These are phyloP conservation scores for Tetracentron sinense DNA, from an alignment of 164 flowering plant genomes.

Conservation along the genomic window DNA sequence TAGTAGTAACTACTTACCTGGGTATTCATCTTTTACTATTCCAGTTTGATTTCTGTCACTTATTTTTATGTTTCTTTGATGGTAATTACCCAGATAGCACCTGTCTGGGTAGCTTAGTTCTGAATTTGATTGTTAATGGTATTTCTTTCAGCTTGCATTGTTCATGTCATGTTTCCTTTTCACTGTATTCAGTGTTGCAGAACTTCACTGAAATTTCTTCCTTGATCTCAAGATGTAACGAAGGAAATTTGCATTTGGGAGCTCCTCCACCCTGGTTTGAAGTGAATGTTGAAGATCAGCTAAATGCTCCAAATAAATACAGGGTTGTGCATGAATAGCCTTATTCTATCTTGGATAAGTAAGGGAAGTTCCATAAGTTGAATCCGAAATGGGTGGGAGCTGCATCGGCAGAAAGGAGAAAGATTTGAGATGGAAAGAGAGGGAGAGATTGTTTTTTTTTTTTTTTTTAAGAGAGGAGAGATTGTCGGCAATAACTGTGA, in stretches of 20 bases:
- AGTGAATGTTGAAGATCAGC: constrained; percentile 31
- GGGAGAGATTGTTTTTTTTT: too few relatives aligned
- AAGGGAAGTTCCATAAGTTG: constrained; percentile 45
- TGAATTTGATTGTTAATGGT: not conserved
- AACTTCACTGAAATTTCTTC: constrained; percentile 34
- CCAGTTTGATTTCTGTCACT: too few relatives aligned
- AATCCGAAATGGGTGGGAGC: constrained; percentile 93
- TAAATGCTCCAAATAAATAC: constrained; percentile 19
- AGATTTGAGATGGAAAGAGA: constrained; percentile 80
- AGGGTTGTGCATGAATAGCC: constrained; percentile 8
- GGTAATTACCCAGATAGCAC: not conserved
- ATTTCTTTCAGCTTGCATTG: too few relatives aligned
- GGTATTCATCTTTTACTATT: constrained; percentile 35
- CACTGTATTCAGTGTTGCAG: constrained; percentile 32
- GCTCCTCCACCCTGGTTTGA: constrained; percentile 92
- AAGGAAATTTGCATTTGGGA: constrained; percentile 83
- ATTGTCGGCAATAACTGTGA: constrained; percentile 32
- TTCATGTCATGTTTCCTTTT: constrained; percentile 9
- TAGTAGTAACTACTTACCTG: constrained; percentile 27
- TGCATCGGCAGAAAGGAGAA: constrained; percentile 95
- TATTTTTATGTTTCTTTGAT: too few relatives aligned
- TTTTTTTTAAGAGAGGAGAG: constrained; percentile 81
- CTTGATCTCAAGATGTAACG: constrained; percentile 15
- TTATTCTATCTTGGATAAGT: constrained; percentile 19
- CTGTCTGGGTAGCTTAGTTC: not conserved